phyloP scores from a whole-genome alignment of 1,139 yeast genomes.

The Geotrichum histeridarum region DNA sequence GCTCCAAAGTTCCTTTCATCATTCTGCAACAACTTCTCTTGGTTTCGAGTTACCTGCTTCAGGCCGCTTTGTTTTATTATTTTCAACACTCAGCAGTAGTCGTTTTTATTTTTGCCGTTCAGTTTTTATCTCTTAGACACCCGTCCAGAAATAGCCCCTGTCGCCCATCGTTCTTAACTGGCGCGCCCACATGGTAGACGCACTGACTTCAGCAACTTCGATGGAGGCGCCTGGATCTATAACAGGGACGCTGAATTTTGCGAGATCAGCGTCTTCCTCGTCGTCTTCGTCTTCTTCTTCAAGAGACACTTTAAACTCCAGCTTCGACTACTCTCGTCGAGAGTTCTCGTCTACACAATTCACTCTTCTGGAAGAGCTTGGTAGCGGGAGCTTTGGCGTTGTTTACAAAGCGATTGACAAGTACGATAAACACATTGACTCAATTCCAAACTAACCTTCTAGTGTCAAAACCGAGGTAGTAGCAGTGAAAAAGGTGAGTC shows the following conservation, averaged over 20 bases:
- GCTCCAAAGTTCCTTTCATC: too few species aligned
- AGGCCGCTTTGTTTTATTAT: too few species aligned
- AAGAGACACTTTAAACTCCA: not conserved
- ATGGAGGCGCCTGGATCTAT: not conserved
- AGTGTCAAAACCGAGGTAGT: constrained; percentile 18
- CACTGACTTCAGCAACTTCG: not conserved
- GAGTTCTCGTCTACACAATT: constrained; percentile 47
- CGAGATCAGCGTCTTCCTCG: not conserved
- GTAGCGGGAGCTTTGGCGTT: constrained; percentile 84
- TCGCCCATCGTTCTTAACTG: too few species aligned
- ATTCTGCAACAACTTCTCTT: too few species aligned
- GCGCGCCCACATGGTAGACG: not conserved
- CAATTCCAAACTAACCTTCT: not conserved
- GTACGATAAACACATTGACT: constrained; percentile 8
- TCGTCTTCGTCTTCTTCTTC: not conserved
- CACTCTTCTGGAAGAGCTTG: constrained; percentile 68
- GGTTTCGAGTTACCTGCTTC: too few species aligned
- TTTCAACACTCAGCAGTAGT: too few species aligned
- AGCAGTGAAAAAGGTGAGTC: constrained; percentile 26
- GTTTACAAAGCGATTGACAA: constrained; percentile 70
- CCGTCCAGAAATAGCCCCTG: too few species aligned
- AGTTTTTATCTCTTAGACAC: too few species aligned
- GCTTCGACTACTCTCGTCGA: constrained; percentile 24
- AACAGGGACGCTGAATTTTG: not conserved
- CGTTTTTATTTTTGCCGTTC: too few species aligned